These are phyloP conservation scores for Bassia scoparia DNA, from an alignment of 148 eudicot species.

Conservation along the genomic window DNA sequence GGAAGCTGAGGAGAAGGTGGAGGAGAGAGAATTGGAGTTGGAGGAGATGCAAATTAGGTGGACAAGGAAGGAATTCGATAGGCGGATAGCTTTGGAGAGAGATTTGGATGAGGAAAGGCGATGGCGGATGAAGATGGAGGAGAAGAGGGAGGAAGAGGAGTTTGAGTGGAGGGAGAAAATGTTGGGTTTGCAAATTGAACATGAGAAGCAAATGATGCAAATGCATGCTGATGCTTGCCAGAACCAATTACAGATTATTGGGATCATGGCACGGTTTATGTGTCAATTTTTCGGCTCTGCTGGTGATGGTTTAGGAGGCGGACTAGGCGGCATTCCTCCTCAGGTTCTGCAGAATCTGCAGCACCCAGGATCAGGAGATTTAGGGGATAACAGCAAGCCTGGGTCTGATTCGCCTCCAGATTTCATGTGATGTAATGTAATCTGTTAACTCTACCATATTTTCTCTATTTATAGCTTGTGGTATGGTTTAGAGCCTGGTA, in stretches of 20 bases:
- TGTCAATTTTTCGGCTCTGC: slow-evolving; percentile 71
- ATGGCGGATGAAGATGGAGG: slow-evolving; percentile 69
- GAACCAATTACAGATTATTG: slow-evolving; percentile 74
- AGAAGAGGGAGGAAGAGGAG: slow-evolving; percentile 85
- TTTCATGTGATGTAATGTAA: slow-evolving; percentile 48
- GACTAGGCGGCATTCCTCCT: slow-evolving; percentile 52
- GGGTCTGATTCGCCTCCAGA: slow-evolving; percentile 62
- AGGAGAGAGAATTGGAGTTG: slow-evolving; percentile 44
- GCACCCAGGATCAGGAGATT: slow-evolving; percentile 64
- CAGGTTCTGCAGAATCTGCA: slow-evolving; percentile 70
- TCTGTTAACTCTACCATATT: slow-evolving; percentile 10
- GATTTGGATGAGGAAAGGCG: slow-evolving; percentile 54
- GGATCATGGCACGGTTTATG: slow-evolving; percentile 61
- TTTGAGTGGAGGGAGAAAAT: slow-evolving; percentile 81
- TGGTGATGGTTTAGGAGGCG: slow-evolving; percentile 62
- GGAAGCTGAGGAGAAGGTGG: slow-evolving; percentile 39
- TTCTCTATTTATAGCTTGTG: slow-evolving; percentile 6
- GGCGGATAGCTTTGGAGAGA: slow-evolving; percentile 39
- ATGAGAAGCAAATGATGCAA: slow-evolving; percentile 92
- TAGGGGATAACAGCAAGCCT: slow-evolving; percentile 61
- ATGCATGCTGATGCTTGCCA: slow-evolving; percentile 84
- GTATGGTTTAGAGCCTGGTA: background rate
- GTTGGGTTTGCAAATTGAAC: slow-evolving; percentile 69
- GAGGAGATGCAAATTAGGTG: slow-evolving; percentile 51
- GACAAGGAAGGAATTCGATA: slow-evolving; percentile 55